Base-by-base conservation (phyloP, 2,329 filamentous ascomycete genomes). In the Davidsoniella virescens region DNA sequence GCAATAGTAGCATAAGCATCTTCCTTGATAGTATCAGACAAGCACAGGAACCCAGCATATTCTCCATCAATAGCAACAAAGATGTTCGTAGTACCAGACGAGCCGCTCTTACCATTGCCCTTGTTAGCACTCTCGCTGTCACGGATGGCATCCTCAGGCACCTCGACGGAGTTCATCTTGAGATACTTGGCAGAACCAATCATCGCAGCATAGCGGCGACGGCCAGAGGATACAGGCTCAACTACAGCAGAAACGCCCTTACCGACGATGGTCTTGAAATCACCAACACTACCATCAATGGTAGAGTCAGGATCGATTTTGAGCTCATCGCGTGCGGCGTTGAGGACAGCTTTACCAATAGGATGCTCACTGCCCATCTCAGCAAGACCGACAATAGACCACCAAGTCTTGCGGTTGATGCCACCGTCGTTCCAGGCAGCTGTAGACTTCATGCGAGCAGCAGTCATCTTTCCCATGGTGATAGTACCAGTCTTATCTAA, bases 331-430 rank as follows among this genome's bases (percentile, higher is more conserved):
- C 85, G 88, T 3, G 90, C 87, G 25, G 80, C 79, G 1, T 67
- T 65, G 5, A 94, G 70, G 47, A 96, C 84, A 12, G 92, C 90
- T 59, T 80, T 86, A n/a, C 88, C 92, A 51, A 96, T 84, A 1
- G 92, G 92, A 61, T 98, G 92, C 65, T 98, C 92, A 60, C 87
- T 94, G 56, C 86, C 84, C 76, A 87, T 87, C 67, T 98, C 92
- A 0, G 90, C 83, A n/a, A 96, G 79, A 42, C 88, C 92, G 51
- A 98, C 79, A 54, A 95, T 74, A n/a, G 84, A 79, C 92, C 92
- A 98, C 90, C 90, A 98, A 3, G 94, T 71, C 33, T 78, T 78
- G 53, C 75, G 78, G 51, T 78, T 77, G 70, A 75, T 77, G 29
- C 82, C 76, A 51, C 72, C 80, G 20, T 73, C 72, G 41, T 75